Evolutionary conservation across 2,329 filamentous ascomycete species (phyloP).

Genomic region (Trichoderma endophyticum): DNA sequence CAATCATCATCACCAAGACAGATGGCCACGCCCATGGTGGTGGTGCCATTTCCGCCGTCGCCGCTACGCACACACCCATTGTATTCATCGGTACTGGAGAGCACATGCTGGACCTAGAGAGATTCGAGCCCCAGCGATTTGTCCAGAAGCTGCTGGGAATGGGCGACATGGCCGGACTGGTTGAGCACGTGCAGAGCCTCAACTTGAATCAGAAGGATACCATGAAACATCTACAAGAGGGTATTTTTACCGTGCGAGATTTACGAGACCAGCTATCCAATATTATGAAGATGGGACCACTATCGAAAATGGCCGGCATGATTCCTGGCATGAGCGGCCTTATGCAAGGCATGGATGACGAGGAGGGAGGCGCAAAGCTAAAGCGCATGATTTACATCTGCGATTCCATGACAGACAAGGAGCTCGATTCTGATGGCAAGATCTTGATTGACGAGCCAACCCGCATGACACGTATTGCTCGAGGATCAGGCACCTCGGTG

Average conservation of each 20-base stretch:
- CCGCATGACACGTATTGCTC: constrained; percentile 86
- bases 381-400: constrained; percentile 99
- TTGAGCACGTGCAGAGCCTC: constrained; percentile 93
- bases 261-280: constrained; percentile 92
- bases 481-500: constrained; percentile 86
- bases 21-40: constrained; percentile 94
- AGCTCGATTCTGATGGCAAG: constrained; percentile 93
- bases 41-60: constrained; percentile 95
- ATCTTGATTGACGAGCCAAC: constrained; percentile 89
- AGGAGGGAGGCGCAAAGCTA: constrained; percentile 88
- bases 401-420: constrained; percentile 95
- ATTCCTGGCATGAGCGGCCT: constrained; percentile 91
- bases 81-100: constrained; percentile 98
- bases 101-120: constrained; percentile 91
- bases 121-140: constrained; percentile 89
- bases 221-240: constrained; percentile 97
- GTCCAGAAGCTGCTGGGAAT: constrained; percentile 92
- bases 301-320: constrained; percentile 98
- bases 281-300: constrained; percentile 99
- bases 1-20: constrained; percentile 98
- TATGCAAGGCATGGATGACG: constrained; percentile 95
- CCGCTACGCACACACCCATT: constrained; percentile 93
- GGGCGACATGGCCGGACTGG: constrained; percentile 92
- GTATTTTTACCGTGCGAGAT: constrained; percentile 93
- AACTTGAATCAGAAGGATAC: constrained; percentile 98